phyloP scores from a whole-genome alignment of 371 early-diverging fungal species.

The Apophysomyces trapeziformis region DNA sequence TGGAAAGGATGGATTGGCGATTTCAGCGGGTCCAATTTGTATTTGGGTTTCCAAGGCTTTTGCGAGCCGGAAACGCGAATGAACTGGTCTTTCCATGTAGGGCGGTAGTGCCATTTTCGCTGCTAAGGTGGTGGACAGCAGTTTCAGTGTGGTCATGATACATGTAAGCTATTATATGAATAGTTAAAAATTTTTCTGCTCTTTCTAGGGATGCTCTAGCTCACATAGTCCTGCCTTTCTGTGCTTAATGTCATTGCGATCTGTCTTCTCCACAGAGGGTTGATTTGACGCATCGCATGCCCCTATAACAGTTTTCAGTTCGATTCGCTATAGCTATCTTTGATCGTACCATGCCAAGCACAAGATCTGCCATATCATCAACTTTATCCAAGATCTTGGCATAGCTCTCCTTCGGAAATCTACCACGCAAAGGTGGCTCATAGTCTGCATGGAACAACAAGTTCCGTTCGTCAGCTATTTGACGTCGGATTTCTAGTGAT shows the following conservation, averaged over 20 bases:
- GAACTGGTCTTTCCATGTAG: conserved; percentile 36
- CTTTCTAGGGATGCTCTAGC: not conserved
- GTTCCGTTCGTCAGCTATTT: conserved; percentile 40
- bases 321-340: too few species aligned
- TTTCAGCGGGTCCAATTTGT: conserved; percentile 25
- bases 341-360: conserved; percentile 38
- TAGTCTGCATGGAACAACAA: conserved; percentile 32
- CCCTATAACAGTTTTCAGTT: conserved; percentile 15
- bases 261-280: conserved; percentile 24
- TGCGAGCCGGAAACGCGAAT: conserved; percentile 30
- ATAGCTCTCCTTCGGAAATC: conserved; percentile 39
- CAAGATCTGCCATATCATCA: conserved; percentile 48
- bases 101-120: conserved; percentile 50
- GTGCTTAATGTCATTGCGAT: conserved; percentile 29
- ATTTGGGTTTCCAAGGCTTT: conserved; percentile 32
- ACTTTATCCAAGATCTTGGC: conserved; percentile 34
- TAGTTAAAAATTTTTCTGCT: not conserved
- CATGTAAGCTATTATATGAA: conserved; percentile 34
- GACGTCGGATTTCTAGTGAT: conserved; percentile 37
- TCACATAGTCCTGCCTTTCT: conserved; percentile 50
- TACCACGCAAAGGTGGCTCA: conserved; percentile 49
- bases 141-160: conserved; percentile 44
- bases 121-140: conserved; percentile 40
- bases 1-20: conserved; percentile 34
- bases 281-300: conserved; percentile 19